Percentiles rank a stretch among this genome's conserved stretches.
Evolutionary conservation across 1,284 basidiomycete genomes (phyloP).

Genomic region (Cryptococcus sp.): DNA sequence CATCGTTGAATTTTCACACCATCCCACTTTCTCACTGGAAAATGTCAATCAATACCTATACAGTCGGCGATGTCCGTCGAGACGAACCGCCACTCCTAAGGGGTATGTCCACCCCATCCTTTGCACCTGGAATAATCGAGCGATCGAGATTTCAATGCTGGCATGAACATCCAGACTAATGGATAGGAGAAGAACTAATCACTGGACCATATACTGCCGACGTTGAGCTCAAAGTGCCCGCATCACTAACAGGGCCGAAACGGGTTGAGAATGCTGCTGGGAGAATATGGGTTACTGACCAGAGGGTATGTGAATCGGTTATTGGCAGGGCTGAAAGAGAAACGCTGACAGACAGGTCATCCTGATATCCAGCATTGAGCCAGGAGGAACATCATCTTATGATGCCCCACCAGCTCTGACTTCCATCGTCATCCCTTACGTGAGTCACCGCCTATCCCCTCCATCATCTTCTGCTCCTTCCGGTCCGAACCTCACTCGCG

Average conservation of each 20-base stretch:
- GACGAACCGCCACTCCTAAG: not conserved
- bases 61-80: not conserved
- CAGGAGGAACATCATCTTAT: slow-evolving; percentile 6
- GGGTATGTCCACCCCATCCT: not conserved
- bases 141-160: too few relatives aligned
- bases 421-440: slow-evolving; percentile 35
- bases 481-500: not conserved
- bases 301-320: slow-evolving; percentile 24
- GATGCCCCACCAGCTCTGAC: slow-evolving; percentile 18
- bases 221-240: slow-evolving; percentile 36
- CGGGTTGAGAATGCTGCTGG: slow-evolving; percentile 31
- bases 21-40: too few relatives aligned
- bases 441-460: slow-evolving; percentile 13
- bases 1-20: too few relatives aligned
- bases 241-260: slow-evolving; percentile 40
- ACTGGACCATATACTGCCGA: slow-evolving; percentile 27
- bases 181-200: slow-evolving; percentile 34
- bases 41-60: not conserved
- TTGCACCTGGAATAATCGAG: not conserved
- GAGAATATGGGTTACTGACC: slow-evolving; percentile 37
- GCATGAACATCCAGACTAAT: too few relatives aligned
- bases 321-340: not conserved
- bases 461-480: not conserved
- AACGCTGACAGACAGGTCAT: slow-evolving; percentile 18
- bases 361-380: slow-evolving; percentile 19